Percentiles rank a stretch among this genome's conserved stretches.
phyloP scores from a whole-genome alignment of 345 rosid species.

The Hibiscus trionum region DNA sequence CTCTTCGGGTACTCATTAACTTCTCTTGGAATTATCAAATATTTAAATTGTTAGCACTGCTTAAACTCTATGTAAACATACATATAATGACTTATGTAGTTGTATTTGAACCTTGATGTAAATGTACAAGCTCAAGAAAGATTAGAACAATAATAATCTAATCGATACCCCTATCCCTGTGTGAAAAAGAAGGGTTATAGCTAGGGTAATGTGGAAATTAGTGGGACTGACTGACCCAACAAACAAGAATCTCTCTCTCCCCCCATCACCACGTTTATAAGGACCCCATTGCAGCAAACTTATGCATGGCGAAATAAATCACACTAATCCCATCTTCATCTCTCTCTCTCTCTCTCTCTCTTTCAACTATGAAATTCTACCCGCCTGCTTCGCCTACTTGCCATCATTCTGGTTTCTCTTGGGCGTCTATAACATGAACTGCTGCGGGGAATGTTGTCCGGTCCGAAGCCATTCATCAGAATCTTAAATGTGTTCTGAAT shows the following conservation, averaged over 20 bases:
- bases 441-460: conserved; percentile 82
- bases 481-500: conserved; percentile 13
- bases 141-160: too few relatives aligned
- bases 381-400: background rate
- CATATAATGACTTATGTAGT: too few relatives aligned
- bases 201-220: conserved; percentile 20
- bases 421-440: conserved; percentile 16
- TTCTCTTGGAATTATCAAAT: too few relatives aligned
- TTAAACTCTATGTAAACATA: too few relatives aligned
- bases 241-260: background rate
- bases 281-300: conserved; percentile 17
- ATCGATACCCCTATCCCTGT: too few relatives aligned
- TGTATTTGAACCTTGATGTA: too few relatives aligned
- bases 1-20: too few relatives aligned
- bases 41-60: too few relatives aligned
- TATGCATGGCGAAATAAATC: conserved; percentile 28
- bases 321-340: background rate
- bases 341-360: background rate
- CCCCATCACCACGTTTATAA: conserved; percentile 17
- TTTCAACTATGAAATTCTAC: background rate
- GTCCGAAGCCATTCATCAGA: conserved; percentile 53
- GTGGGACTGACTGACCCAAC: conserved; percentile 34
- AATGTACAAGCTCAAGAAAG: too few relatives aligned
- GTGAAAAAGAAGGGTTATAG: conserved; percentile 21
- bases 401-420: conserved; percentile 5